phyloP scores from a whole-genome alignment of 352 stramenopile species.

The Globisporangium ultimum region DNA sequence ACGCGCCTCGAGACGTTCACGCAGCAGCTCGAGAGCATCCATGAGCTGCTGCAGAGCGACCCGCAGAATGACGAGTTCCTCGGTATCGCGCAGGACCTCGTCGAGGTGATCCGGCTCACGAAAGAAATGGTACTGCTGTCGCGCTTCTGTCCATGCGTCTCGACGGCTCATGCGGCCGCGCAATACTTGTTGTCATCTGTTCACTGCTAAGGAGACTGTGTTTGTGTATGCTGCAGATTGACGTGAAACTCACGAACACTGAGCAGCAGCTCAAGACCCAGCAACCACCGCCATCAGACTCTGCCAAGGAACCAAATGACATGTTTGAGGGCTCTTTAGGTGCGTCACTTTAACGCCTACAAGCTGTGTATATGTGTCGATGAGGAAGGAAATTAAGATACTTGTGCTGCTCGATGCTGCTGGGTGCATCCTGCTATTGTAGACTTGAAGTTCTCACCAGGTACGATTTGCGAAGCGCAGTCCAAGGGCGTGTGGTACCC shows the following conservation, averaged over 20 bases:
- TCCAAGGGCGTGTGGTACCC: slow-evolving; percentile 74
- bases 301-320: neutral
- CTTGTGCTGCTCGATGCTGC: neutral
- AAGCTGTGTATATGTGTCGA: neutral
- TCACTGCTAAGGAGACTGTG: neutral
- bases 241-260: slow-evolving; percentile 16
- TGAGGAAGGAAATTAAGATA: neutral
- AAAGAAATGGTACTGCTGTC: slow-evolving; percentile 64
- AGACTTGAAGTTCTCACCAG: slow-evolving; percentile 43
- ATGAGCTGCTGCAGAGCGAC: slow-evolving; percentile 71
- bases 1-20: slow-evolving; percentile 74
- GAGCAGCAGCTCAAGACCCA: slow-evolving; percentile 1
- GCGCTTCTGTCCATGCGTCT: neutral
- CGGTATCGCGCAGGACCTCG: slow-evolving; percentile 71
- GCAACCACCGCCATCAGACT: neutral
- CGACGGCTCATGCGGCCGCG: neutral
- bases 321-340: neutral
- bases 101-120: slow-evolving; percentile 84
- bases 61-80: slow-evolving; percentile 71
- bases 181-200: neutral
- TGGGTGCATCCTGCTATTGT: neutral
- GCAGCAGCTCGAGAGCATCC: slow-evolving; percentile 79
- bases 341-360: neutral
- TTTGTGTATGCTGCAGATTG: slow-evolving; percentile 16
- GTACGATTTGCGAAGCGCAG: slow-evolving; percentile 51